Base-by-base conservation (phyloP, 1,284 basidiomycete genomes). In the Sporisorium graminicola region DNA sequence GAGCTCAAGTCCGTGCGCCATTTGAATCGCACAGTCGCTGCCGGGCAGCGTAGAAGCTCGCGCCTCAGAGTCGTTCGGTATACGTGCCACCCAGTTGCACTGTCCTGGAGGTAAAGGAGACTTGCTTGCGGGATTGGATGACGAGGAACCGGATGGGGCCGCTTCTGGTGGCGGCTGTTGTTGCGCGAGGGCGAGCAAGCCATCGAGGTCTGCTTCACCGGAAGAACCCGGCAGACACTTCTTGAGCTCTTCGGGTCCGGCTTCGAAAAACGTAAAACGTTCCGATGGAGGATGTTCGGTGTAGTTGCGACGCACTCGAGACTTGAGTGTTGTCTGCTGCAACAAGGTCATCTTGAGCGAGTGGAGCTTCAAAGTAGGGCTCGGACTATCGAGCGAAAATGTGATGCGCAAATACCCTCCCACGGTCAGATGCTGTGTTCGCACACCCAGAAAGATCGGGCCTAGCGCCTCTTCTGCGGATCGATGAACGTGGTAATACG, bases 361-460 rank as follows among this genome's bases (percentile, higher is more conserved):
- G n/a, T 72, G 68, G 9, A 78, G 52, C 26, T 72, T 56, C 22
- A 78, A 54, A 14, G 73, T 65, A 1, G 68, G 68, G 31, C 65
- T 69, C 0, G 77, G 72, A 24, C 63, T 66, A 42, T 68, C 73
- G 2, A 78, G 69, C 20, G 69, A 72, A 31, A 78, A 74, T 0
- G 76, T 74, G 58, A 72, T 58, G 42, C 72, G 56, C 10, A 78
- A 46, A 35, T 78, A 78, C 3, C 77, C 77, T n/a, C 77, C 77
- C 1, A 78, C 77, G 3, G 73, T 78, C 33, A 78, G 40, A 52
- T 78, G 77, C 55, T 78, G 76, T 18, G 76, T 71, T 22, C 72
- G 50, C 0, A 74, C 54, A 18, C 72, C 68, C 27, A 78, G 13
- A 24, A 74, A 71, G 43, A 78, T 68, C n/a, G 76, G 76, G 0